These are phyloP conservation scores for Heritiera littoralis DNA, from an alignment of 345 rosid genomes.

Conservation along the genomic window DNA sequence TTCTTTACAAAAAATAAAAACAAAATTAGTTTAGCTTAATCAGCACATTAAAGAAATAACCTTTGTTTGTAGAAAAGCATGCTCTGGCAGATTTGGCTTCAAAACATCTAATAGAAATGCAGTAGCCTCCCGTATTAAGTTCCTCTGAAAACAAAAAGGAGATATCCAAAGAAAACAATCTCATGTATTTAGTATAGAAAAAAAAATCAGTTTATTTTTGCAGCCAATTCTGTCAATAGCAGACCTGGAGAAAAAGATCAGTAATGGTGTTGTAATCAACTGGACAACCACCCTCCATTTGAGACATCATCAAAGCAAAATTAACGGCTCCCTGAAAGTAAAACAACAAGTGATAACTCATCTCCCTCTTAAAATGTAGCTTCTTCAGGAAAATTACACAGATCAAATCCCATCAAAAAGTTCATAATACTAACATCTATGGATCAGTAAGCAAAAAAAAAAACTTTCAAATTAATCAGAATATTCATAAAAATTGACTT, in stretches of 20 bases:
- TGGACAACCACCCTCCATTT: slow-evolving; percentile 99
- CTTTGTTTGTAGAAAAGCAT: slow-evolving; percentile 90
- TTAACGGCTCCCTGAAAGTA: slow-evolving; percentile 87
- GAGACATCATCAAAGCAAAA: slow-evolving; percentile 99
- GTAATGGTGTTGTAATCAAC: slow-evolving; percentile 95
- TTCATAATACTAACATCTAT: not conserved
- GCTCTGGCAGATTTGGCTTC: slow-evolving; percentile 95
- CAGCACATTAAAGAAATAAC: slow-evolving; percentile 35
- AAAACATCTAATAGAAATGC: slow-evolving; percentile 94
- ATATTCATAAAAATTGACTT: not conserved
- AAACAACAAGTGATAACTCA: slow-evolving; percentile 18
- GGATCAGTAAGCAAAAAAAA: not conserved
- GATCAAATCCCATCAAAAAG: not conserved
- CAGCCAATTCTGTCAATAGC: not conserved
- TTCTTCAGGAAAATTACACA: not conserved
- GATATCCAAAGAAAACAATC: not conserved
- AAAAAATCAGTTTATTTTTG: not conserved
- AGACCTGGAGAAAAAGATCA: slow-evolving; percentile 98
- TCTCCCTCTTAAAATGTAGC: not conserved
- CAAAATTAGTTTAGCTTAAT: not conserved
- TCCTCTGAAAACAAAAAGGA: slow-evolving; percentile 56
- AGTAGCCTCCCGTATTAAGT: slow-evolving; percentile 96
- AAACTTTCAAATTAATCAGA: not conserved
- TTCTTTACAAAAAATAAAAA: not conserved
- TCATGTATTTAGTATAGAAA: not conserved